Base-by-base conservation (phyloP, 768 basidiomycete genomes). In the Agrocybe praecox region DNA sequence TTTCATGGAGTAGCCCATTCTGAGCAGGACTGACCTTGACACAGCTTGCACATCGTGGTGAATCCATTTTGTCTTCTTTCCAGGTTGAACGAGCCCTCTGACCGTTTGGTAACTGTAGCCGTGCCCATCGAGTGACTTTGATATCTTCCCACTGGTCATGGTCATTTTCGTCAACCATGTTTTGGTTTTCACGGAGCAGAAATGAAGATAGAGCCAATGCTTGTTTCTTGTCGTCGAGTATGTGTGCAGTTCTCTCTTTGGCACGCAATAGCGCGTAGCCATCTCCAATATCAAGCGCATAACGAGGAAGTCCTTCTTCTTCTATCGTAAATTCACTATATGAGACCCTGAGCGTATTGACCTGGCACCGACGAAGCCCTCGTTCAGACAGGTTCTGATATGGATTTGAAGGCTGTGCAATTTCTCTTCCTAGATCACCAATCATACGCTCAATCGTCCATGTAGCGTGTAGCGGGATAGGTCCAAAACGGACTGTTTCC, bases 71-170 rank as follows among this genome's bases (percentile, higher is more conserved):
- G 44, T 49, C 29, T 55, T 57, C 15, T n/a, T 18, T 52, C 55
- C 24, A 34, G 18, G 33, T 40, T 21, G 19, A 19, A 12, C 69
- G 62, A 10, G 67, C 72, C 52, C 73, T 63, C 56, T 78, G 76
- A 0, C 73, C 73, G 65, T 74, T 78, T 18, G 73, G 26, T 29
- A 29, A 29, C 72, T 26, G 64, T 0, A 78, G 45, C 2, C 73
- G 64, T 14, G 73, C 71, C 76, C 76, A 76, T 19, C 59, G 58
- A 29, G 47, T 46, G 45, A 19, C 22, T 53, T 52, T 55, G n/a
- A 44, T 26, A 12, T 44, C 2, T 46, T 43, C 19, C 59, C 46
- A 57, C n/a, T n/a, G n/a, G 59, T 9, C 26, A 29, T 29, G 5
- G 4, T 29, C 26, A 29, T 4, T 5, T 29, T 29, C 26, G 26